These are phyloP conservation scores for Chaetoceros tenuissimus DNA, from an alignment of 108 stramenopile genomes.

Conservation along the genomic window DNA sequence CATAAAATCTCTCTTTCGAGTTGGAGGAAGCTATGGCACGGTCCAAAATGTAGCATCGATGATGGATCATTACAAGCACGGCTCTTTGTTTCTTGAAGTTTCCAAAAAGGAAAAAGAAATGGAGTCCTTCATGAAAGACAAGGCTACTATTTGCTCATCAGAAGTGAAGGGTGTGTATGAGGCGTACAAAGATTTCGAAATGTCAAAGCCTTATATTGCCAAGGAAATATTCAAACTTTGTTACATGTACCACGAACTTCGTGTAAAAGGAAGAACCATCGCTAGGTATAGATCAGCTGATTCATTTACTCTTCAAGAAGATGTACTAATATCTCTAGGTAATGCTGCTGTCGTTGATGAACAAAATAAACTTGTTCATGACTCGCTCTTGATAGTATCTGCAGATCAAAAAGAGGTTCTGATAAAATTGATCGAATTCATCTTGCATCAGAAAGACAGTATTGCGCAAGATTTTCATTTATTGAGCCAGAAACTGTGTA, in stretches of 20 bases:
- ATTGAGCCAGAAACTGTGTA: neutral
- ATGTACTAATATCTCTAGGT: too few species aligned
- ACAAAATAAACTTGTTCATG: constrained; percentile 7
- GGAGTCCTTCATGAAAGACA: too few species aligned
- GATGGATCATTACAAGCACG: too few species aligned
- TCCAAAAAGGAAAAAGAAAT: too few species aligned
- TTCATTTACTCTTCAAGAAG: neutral
- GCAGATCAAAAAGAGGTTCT: neutral
- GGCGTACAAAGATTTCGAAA: too few species aligned
- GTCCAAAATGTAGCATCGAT: too few species aligned
- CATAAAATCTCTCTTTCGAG: too few species aligned
- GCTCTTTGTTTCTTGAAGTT: too few species aligned
- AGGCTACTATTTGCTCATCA: too few species aligned
- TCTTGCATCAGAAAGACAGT: neutral
- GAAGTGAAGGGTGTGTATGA: too few species aligned
- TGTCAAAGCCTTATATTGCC: neutral
- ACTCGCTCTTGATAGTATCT: neutral
- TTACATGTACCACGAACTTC: neutral
- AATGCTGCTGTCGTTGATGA: constrained; percentile 7
- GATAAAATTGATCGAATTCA: neutral
- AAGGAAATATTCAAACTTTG: neutral
- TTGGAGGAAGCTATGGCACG: too few species aligned
- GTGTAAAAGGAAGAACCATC: neutral
- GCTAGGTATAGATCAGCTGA: neutral
- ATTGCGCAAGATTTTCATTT: neutral